Evolutionary conservation across 1,284 basidiomycete species (phyloP), one percentile per base, ranked within the genome.

Genomic region (Anthracocystis setariae): DNA sequence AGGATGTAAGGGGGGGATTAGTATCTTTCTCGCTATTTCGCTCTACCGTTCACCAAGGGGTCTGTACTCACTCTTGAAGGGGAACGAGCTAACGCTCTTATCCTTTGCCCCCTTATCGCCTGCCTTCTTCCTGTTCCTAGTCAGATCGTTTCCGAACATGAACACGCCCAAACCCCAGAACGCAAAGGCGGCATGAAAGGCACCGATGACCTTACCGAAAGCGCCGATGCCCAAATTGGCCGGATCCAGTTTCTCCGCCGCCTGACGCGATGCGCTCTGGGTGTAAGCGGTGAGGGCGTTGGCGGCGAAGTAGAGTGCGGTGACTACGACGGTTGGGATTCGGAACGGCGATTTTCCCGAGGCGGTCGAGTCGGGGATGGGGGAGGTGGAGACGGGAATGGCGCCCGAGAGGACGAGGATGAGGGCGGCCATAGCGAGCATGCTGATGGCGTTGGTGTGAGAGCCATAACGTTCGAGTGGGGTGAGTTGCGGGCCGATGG

Each of bases 71-170:
- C 47, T 74, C 46, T 70, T 74, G 56, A 74, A 74, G 3, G 71
- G 71, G 35, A 70, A 74, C 1, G 32, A 39, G 39, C 58, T 63
- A 5, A 69, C 62, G 13, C 45, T 45, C 37, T 97, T 63, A 39
- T 74, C 71, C 45, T 67, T 66, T 3, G 71, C 71, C 1, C 37
- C 8, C 1, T 9, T 3, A 35, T 74, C 59, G 3, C 71, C 71
- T 0, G 58, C 56, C 52, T 74, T 74, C 37, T 74, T 74, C 62
- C 17, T 53, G 50, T 74, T 74, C 23, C 62, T 48, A 0, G 71
- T 70, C 15, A 70, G 20, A 44, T 74, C 66, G 46, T 66, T 63
- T 8, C 71, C 71, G 38, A 74, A 74, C 59, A 74, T 59, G 20
- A 70, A 59, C n/a, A 70, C 71, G 10, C 51, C 62, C 5, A 66